Base-by-base conservation (phyloP, 2,329 filamentous ascomycete species). In the Ophiocordyceps camponoti-saundersi region DNA sequence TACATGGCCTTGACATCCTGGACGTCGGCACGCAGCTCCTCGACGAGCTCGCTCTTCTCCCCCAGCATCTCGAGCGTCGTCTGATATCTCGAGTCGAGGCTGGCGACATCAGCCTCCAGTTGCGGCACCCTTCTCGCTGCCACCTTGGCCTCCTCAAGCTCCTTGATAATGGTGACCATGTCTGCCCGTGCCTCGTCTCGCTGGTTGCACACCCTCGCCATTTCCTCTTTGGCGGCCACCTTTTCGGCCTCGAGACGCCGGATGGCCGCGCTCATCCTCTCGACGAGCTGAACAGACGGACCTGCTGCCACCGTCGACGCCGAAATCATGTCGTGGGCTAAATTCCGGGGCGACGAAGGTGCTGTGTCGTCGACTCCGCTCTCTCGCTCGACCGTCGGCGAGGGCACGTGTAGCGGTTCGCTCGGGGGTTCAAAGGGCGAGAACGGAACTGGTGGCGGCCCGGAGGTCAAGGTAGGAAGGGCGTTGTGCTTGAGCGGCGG, bases 1-100 rank as follows among this genome's bases (percentile, higher is more conserved):
- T 96, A 96, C 74, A 98, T 95, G 58, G 81, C 82, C 70, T 98
- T 98, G 61, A 98, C 73, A 69, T 98, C 92, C 53, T 80, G 72
- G 46, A 98, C 84, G 69, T 96, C 92, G 13, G 84, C 82, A 62
- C 74, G 79, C 53, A 98, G 68, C 70, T 98, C 92, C 59, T 95
- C 88, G 2, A 95, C 89, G 58, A 83, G 69, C 70, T 98, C 92
- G 62, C 87, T 95, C 75, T 95, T 95, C 74, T 98, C 92, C 1
- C 92, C 92, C 48, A 98, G 67, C 79, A 96, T 82, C 67, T 96
- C 89, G 46, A 98, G 70, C 49, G 87, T 93, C 15, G 88, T 92
- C 60, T 94, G 80, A 60, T 96, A 95, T 56, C 90, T 73, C 51
- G 77, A 70, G 56, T 85, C 80, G 52, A 95, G 69, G 41, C 77